phyloP scores from a whole-genome alignment of 1,284 basidiomycete species.

The Inonotus obliquus region DNA sequence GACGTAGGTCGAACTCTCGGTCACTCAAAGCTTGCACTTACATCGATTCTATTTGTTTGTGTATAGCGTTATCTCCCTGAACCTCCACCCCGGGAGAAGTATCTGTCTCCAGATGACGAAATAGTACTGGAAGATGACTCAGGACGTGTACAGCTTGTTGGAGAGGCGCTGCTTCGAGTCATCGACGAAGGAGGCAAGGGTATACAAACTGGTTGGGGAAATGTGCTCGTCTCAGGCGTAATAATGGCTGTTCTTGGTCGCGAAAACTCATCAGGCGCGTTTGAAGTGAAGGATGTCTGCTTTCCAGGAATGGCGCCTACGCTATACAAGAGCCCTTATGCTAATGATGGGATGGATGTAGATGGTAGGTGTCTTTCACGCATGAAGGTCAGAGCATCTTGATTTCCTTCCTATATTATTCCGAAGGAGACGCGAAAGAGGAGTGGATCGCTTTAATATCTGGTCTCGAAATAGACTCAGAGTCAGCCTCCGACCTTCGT shows the following conservation, averaged over 20 bases:
- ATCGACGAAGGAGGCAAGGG: slow-evolving; percentile 8
- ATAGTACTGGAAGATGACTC: slow-evolving; percentile 95
- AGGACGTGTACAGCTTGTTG: slow-evolving; percentile 86
- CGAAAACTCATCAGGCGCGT: slow-evolving; percentile 87
- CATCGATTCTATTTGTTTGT: slow-evolving; percentile 13
- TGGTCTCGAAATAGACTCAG: slow-evolving; percentile 70
- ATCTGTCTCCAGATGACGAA: slow-evolving; percentile 73
- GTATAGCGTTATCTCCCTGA: slow-evolving; percentile 83
- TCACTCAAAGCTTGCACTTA: background rate
- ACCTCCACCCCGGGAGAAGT: slow-evolving; percentile 70
- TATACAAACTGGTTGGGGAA: slow-evolving; percentile 36
- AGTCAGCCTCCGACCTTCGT: slow-evolving; percentile 63
- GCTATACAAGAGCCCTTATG: slow-evolving; percentile 28
- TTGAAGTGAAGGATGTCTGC: slow-evolving; percentile 91
- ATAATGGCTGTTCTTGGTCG: slow-evolving; percentile 88
- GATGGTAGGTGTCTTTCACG: slow-evolving; percentile 33
- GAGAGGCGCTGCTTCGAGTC: slow-evolving; percentile 41
- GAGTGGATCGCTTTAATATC: slow-evolving; percentile 83
- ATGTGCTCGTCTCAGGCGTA: slow-evolving; percentile 80
- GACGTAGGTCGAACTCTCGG: slow-evolving; percentile 58
- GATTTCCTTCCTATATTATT: slow-evolving; percentile 22
- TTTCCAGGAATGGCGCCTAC: slow-evolving; percentile 79
- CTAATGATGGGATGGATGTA: slow-evolving; percentile 34
- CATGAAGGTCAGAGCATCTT: background rate
- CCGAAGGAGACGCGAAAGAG: slow-evolving; percentile 30